phyloP scores from a whole-genome alignment of 2,329 filamentous ascomycete genomes.

The Stemphylium vesicarium region DNA sequence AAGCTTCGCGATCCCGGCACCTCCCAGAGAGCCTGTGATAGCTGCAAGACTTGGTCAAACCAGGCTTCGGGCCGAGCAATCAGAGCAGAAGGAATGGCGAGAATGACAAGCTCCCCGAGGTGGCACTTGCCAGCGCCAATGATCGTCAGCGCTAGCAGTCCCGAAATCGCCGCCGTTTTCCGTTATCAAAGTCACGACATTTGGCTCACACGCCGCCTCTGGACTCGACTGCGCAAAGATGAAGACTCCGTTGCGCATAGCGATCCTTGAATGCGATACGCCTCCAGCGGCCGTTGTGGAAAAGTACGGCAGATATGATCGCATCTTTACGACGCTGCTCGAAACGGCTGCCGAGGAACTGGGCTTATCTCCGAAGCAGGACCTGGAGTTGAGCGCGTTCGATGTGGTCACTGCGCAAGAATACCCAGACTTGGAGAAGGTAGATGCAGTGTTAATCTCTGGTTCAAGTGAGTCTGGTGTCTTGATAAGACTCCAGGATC shows the following conservation, averaged over 20 bases:
- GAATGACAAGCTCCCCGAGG: conserved; percentile 6
- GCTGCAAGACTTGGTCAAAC: background rate
- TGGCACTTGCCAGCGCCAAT: conserved; percentile 1
- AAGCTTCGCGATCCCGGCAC: background rate
- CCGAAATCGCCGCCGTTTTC: conserved; percentile 23
- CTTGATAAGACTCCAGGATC: background rate
- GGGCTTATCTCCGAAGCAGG: conserved; percentile 48
- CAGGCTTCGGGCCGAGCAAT: background rate
- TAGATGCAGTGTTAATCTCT: conserved; percentile 84
- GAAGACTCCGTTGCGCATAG: conserved; percentile 69
- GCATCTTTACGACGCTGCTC: conserved; percentile 61
- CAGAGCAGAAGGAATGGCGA: background rate
- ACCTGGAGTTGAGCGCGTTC: conserved; percentile 68
- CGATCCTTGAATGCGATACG: conserved; percentile 86
- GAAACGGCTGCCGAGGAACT: conserved; percentile 58
- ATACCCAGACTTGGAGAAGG: conserved; percentile 74
- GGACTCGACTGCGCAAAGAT: conserved; percentile 22
- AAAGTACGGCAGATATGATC: conserved; percentile 75
- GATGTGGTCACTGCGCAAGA: conserved; percentile 71
- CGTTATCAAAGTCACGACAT: conserved; percentile 1
- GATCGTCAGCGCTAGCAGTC: conserved; percentile 16
- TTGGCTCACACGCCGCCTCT: background rate
- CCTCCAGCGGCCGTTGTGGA: conserved; percentile 69
- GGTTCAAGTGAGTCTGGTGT: conserved; percentile 63
- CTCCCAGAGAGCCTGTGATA: background rate